Evolutionary conservation across 495 filamentous ascomycete species (phyloP).

Genomic region (Bacidia gigantensis): DNA sequence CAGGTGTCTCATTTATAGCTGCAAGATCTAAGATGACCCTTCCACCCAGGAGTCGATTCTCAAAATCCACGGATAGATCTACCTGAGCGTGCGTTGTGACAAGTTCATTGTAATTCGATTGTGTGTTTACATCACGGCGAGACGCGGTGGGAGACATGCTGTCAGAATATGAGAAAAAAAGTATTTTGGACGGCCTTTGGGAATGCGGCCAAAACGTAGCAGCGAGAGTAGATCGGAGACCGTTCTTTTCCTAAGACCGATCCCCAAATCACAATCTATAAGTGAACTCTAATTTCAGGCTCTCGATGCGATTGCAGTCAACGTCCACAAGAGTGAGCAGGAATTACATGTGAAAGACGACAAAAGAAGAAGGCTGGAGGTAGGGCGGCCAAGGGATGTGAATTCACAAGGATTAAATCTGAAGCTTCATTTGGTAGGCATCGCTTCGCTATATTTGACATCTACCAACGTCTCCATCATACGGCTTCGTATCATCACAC

Average conservation of each 20-base stretch:
- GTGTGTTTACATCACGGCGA: constrained; percentile 74
- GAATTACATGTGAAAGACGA: too few species aligned
- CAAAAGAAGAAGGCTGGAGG: too few species aligned
- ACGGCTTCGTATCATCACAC: constrained; percentile 13
- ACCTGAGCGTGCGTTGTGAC: constrained; percentile 65
- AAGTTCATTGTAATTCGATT: constrained; percentile 83
- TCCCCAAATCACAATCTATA: too few species aligned
- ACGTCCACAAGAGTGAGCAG: too few species aligned
- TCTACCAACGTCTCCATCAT: constrained; percentile 20
- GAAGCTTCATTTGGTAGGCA: neutral
- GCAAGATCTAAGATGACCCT: constrained; percentile 61
- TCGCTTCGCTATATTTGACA: neutral
- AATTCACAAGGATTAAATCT: neutral
- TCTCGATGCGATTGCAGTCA: too few species aligned
- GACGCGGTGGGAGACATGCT: constrained; percentile 26
- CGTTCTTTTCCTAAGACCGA: too few species aligned
- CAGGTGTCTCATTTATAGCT: constrained; percentile 52
- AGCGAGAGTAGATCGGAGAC: too few species aligned
- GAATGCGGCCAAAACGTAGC: too few species aligned
- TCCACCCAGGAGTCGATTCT: constrained; percentile 56
- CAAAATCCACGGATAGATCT: constrained; percentile 70
- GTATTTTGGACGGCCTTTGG: too few species aligned
- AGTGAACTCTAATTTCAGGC: too few species aligned
- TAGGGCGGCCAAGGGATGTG: too few species aligned
- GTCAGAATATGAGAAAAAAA: neutral